phyloP scores from a whole-genome alignment of 164 flowering plant genomes.

The Hamamelis virginiana region DNA sequence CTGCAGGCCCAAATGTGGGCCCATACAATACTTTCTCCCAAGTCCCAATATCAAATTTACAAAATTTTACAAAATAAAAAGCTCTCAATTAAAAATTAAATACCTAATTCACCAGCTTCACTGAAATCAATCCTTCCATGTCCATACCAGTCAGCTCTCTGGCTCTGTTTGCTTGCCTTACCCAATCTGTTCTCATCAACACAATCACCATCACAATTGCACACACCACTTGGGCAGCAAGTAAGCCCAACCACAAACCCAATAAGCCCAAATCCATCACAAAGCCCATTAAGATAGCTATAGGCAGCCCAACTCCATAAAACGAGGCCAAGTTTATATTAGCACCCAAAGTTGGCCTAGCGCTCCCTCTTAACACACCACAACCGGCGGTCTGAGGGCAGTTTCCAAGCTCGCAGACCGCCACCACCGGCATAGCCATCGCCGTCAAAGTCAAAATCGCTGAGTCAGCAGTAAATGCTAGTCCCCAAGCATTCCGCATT shows the following conservation, averaged over 20 bases:
- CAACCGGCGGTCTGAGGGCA: constrained; percentile 69
- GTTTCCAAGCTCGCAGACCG: constrained; percentile 71
- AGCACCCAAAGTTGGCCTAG: constrained; percentile 55
- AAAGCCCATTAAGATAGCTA: constrained; percentile 41
- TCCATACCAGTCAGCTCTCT: constrained; percentile 26
- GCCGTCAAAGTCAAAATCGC: constrained; percentile 37
- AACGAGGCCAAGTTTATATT: constrained; percentile 57
- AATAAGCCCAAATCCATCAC: constrained; percentile 26
- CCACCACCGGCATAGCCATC: constrained; percentile 52
- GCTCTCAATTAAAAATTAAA: too few relatives aligned
- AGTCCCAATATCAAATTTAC: too few relatives aligned
- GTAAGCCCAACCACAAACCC: constrained; percentile 49
- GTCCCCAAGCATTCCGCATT: constrained; percentile 49
- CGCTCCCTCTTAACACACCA: constrained; percentile 67
- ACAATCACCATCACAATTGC: constrained; percentile 26
- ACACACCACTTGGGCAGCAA: constrained; percentile 38
- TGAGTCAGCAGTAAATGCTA: constrained; percentile 42
- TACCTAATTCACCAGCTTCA: too few relatives aligned
- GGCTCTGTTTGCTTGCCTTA: constrained; percentile 26
- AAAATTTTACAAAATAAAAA: too few relatives aligned
- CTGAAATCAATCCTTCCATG: neutral
- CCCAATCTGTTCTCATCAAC: constrained; percentile 43
- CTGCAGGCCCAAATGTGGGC: too few relatives aligned
- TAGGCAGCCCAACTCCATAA: constrained; percentile 63
- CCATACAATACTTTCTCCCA: too few relatives aligned